Conservation (phyloP, 352 stramenopile genomes). For the Globisporangium sylvaticum region DNA sequence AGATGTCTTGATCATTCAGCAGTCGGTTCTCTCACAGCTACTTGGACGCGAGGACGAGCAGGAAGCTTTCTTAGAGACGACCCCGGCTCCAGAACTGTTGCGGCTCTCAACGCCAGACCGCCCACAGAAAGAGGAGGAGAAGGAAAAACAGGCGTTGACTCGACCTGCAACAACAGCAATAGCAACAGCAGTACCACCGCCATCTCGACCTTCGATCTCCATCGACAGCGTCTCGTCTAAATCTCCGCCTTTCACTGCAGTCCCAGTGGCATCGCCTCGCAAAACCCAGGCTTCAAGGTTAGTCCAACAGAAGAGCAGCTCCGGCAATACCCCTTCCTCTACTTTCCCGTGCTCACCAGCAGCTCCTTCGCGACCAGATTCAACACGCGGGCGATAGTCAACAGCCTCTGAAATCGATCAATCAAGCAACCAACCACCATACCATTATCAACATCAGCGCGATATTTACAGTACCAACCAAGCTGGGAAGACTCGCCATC, state of each 20-base stretch:
- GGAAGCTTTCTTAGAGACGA: background rate
- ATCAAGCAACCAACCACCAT: background rate
- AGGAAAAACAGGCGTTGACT: background rate
- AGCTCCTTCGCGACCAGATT: slow-evolving; percentile 2
- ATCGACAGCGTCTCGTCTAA: background rate
- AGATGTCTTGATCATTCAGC: slow-evolving; percentile 25
- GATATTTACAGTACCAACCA: background rate
- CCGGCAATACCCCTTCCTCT: background rate
- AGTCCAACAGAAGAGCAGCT: background rate
- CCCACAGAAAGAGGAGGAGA: background rate
- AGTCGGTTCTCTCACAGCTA: slow-evolving; percentile 23
- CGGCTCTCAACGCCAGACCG: background rate
- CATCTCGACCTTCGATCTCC: background rate
- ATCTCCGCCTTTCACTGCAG: background rate
- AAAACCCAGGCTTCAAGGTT: slow-evolving; percentile 10
- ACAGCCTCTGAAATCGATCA: background rate
- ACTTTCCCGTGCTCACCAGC: background rate
- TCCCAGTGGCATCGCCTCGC: background rate
- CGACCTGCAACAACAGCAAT: background rate
- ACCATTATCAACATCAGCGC: background rate
- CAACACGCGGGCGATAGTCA: slow-evolving; percentile 3
- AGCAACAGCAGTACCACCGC: background rate
- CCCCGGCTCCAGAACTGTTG: background rate
- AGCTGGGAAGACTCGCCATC: background rate
- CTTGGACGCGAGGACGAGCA: slow-evolving; percentile 23